These are phyloP conservation scores for Trichoderma citrinoviride DNA, from an alignment of 2,329 filamentous ascomycete genomes.

Conservation along the genomic window DNA sequence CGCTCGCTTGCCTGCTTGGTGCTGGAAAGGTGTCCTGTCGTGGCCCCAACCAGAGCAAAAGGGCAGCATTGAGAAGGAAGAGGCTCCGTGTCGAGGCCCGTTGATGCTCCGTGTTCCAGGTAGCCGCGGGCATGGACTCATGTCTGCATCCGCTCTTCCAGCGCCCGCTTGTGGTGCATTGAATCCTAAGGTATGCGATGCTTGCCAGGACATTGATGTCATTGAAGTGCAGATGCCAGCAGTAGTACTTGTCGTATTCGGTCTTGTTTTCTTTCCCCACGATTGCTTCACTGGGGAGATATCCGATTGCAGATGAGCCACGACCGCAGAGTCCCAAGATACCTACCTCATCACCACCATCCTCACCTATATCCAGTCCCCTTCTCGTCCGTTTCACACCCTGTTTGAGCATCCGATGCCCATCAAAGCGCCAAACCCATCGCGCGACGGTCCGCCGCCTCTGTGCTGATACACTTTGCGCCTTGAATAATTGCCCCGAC, in stretches of 20 bases:
- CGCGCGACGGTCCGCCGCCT: neutral
- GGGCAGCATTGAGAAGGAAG: neutral
- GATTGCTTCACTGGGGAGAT: neutral
- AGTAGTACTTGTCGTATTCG: too few species aligned
- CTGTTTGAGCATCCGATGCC: neutral
- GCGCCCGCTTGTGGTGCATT: neutral
- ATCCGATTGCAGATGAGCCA: too few species aligned
- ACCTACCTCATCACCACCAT: neutral
- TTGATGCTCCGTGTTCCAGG: neutral
- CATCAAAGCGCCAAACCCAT: neutral
- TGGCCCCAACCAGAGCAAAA: neutral
- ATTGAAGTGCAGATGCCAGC: too few species aligned
- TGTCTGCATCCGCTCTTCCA: neutral
- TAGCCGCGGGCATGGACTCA: neutral
- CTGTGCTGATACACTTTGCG: constrained; percentile 12
- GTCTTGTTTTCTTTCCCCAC: neutral
- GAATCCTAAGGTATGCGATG: too few species aligned
- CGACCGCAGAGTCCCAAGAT: neutral
- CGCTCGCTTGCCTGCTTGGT: neutral
- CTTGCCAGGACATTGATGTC: too few species aligned
- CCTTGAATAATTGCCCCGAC: constrained; percentile 14
- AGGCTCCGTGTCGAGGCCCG: neutral
- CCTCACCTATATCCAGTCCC: too few species aligned
- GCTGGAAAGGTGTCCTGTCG: neutral
- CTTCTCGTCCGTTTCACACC: neutral